Base-by-base conservation (phyloP, 768 basidiomycete species). In the Termitomyces eurrhizus region DNA sequence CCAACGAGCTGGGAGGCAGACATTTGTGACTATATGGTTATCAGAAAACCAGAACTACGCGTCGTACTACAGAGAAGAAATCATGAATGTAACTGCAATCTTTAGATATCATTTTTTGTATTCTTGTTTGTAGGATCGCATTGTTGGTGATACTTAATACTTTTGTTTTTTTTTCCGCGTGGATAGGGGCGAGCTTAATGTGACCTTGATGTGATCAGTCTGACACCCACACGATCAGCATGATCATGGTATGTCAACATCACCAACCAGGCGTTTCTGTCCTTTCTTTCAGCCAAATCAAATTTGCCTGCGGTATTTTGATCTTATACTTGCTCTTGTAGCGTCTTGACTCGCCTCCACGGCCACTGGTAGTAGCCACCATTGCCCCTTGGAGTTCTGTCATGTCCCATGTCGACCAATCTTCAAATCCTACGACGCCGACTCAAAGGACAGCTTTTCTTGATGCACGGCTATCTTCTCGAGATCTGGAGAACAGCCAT, bases 11-110 rank as follows among this genome's bases (percentile, higher is more conserved):
- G 72, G 73, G 70, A 73, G 46, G 62, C 66, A 33, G 64, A 67
- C 12, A 62, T 74, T 48, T 62, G 62, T 12, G 74, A 74, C 56
- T 66, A 65, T 56, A 72, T 75, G 57, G 71, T 72, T 21, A 69
- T 70, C 9, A 67, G 63, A 62, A 74, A 72, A 50, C 71, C 73
- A 5, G 62, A 65, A 33, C 54, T 75, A n/a, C 70, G 72, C 5
- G 69, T 69, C 29, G 48, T 62, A 11, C 26, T 62, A 13, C 37
- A 29, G 14, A 16, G 7, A 41, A 36, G 9, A 7, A 11, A 11
- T 16, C 14, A 16, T 35, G 32, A 35, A 7, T 24, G 13, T 11
- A 11, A 52, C 7, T 3, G 12, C 41, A 18, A 18, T 42, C 16
- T 18, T 42, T 18, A 8, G 18, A 44, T 21, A 44, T n/a, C 0